Percentiles rank a stretch among this genome's conserved stretches.
phyloP scores from a whole-genome alignment of 306 rosid genomes.

The Sechiopsis laciniata region DNA sequence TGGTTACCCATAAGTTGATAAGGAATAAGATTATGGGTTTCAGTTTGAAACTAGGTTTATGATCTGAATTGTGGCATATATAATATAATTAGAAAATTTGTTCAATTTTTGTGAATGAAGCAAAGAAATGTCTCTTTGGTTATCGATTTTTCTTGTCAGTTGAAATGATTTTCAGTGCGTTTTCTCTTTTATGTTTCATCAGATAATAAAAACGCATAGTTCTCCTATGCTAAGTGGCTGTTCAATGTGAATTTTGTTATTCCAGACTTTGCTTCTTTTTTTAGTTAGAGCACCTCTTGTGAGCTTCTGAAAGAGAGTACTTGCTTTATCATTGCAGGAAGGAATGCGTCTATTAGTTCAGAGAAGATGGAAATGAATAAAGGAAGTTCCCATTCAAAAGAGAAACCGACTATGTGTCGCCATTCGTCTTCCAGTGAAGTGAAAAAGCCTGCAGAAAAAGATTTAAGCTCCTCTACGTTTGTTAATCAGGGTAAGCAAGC shows the following conservation, averaged over 20 bases:
- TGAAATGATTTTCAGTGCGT: background rate
- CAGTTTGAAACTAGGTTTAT: background rate
- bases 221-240: background rate
- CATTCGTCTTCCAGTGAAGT: constrained; percentile 41
- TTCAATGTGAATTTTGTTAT: background rate
- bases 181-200: background rate
- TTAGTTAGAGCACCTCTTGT: background rate
- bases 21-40: background rate
- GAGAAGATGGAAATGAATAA: constrained; percentile 52
- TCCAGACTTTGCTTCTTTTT: background rate
- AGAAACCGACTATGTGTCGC: constrained; percentile 45
- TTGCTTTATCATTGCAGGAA: constrained; percentile 20
- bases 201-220: background rate
- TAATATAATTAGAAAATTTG: background rate
- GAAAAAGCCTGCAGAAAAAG: constrained; percentile 44
- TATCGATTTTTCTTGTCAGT: background rate
- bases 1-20: no score
- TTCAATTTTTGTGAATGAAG: background rate
- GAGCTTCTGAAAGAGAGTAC: constrained; percentile 5
- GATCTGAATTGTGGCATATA: background rate
- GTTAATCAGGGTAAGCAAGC: constrained; percentile 64
- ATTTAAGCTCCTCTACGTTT: constrained; percentile 41
- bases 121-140: background rate
- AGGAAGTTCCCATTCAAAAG: constrained; percentile 46
- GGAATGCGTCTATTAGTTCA: constrained; percentile 36